phyloP scores from a whole-genome alignment of 495 filamentous ascomycete genomes.

The Recurvomyces mirabilis region DNA sequence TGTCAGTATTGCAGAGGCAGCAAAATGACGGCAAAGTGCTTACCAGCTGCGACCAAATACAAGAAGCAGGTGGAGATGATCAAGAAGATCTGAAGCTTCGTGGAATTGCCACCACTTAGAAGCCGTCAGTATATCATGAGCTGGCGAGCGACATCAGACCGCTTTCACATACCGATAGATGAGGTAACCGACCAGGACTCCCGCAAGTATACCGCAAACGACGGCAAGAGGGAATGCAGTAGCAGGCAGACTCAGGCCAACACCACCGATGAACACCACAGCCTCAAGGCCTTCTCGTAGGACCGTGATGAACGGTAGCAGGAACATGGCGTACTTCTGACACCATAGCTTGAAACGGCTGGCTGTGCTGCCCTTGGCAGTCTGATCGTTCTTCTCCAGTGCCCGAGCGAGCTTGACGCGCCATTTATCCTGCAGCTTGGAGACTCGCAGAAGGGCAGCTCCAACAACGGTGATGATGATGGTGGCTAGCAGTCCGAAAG shows the following conservation, averaged over 20 bases:
- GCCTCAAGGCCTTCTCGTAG: slow-evolving; percentile 73
- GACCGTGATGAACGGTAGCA: slow-evolving; percentile 73
- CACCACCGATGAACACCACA: slow-evolving; percentile 71
- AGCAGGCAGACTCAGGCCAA: slow-evolving; percentile 63
- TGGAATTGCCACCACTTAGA: slow-evolving; percentile 46
- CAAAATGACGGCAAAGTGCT: not conserved
- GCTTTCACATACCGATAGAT: slow-evolving; percentile 59
- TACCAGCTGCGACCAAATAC: slow-evolving; percentile 69
- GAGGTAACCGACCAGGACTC: slow-evolving; percentile 52
- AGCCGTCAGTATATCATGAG: slow-evolving; percentile 4
- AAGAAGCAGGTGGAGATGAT: slow-evolving; percentile 72
- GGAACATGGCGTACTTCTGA: slow-evolving; percentile 73
- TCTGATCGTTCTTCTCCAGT: slow-evolving; percentile 42
- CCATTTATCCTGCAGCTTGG: slow-evolving; percentile 81
- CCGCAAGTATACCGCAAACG: slow-evolving; percentile 53
- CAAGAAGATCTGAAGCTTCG: slow-evolving; percentile 66
- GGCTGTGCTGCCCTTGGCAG: slow-evolving; percentile 19
- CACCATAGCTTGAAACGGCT: slow-evolving; percentile 49
- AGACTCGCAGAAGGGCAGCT: slow-evolving; percentile 65
- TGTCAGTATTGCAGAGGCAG: not conserved
- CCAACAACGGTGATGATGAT: slow-evolving; percentile 73
- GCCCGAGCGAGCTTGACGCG: slow-evolving; percentile 60
- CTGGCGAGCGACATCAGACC: too few relatives aligned
- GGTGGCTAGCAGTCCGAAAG: slow-evolving; percentile 57
- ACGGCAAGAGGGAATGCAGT: slow-evolving; percentile 64